Evolutionary conservation across 2,329 filamentous ascomycete species (phyloP).

Genomic region (Aureobasidium sp.): DNA sequence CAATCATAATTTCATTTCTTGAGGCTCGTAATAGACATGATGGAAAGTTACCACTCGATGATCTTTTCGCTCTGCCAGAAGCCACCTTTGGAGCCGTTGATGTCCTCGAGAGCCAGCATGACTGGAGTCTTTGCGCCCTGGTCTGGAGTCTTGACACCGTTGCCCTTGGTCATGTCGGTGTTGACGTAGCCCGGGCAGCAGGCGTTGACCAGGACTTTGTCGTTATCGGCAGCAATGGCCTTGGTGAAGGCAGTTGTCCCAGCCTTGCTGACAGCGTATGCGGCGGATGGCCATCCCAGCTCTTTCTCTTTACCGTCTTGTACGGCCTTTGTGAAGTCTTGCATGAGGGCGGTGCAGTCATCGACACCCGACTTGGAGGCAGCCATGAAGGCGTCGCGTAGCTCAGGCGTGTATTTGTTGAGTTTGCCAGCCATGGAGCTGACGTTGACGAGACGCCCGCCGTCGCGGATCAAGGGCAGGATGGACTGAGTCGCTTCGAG

Average conservation of each 20-base stretch:
- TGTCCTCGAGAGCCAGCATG: slow-evolving; percentile 26
- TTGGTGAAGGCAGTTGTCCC: slow-evolving; percentile 28
- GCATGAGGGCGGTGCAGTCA: slow-evolving; percentile 42
- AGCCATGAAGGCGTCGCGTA: slow-evolving; percentile 36
- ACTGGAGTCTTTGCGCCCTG: slow-evolving; percentile 28
- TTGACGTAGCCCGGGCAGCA: slow-evolving; percentile 30
- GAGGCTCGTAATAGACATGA: not conserved
- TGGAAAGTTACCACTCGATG: slow-evolving; percentile 20
- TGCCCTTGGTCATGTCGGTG: slow-evolving; percentile 30
- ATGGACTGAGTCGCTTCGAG: slow-evolving; percentile 37
- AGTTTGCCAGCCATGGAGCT: slow-evolving; percentile 38
- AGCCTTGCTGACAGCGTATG: slow-evolving; percentile 38
- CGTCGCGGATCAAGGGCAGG: slow-evolving; percentile 37
- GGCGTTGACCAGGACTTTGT: slow-evolving; percentile 25
- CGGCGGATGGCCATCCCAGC: slow-evolving; percentile 41
- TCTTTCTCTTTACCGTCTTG: slow-evolving; percentile 37
- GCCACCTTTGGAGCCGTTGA: slow-evolving; percentile 24
- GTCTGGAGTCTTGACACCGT: slow-evolving; percentile 27
- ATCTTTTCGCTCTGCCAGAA: slow-evolving; percentile 29
- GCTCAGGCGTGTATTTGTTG: slow-evolving; percentile 36
- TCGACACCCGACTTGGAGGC: slow-evolving; percentile 28
- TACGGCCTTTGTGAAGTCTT: slow-evolving; percentile 40
- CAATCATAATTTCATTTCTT: not conserved
- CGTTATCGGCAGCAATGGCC: slow-evolving; percentile 24
- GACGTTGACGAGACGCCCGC: slow-evolving; percentile 43